Base-by-base conservation (phyloP, 169 alveolate genomes). In the Eimeria sp. region DNA sequence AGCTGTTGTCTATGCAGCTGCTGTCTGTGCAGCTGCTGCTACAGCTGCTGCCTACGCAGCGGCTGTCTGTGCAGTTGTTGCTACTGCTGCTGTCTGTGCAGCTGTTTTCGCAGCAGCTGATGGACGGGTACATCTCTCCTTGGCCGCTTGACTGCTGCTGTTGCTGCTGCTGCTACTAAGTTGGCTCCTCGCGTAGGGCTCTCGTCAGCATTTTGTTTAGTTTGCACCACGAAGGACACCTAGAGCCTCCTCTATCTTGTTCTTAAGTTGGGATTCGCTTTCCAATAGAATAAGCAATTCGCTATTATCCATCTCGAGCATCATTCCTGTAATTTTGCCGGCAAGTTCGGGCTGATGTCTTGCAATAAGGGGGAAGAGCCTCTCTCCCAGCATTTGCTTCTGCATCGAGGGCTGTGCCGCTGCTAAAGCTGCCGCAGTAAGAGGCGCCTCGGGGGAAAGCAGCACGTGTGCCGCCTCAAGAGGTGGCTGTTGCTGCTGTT, bases 231-330 rank as follows among this genome's bases (percentile, higher is more conserved):
- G 88, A 82, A 98, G 97, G 88, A 98, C 99, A 22, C 97, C 97
- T 95, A 98, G 96, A 47, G 99, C 99, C 93, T 98, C 99, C 70
- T 98, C 99, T 61, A 98, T 98, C 95, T 99, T 99, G 96, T 97
- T 98, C 96, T 98, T 98, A 51, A 99, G 98, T 96, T 98, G 99
- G 49, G 97, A 97, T 65, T 98, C 99, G 94, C 98, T 97, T 89
- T 98, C 99, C 87, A 99, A 97, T 87, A 99, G 97, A 86, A 98
- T 98, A 95, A 98, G 94, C 73, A 99, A 97, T 97, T 99, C 99
- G 76, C 97, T 97, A 98, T 98, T 98, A 97, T 99, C 99, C 99
- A 99, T 99, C 96, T 99, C 99, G 86, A 99, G 96, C 99, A 99
- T 99, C 99, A 99, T 99, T 13, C 99, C 99, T 4, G 99, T 98